A percentile compares a stretch with the other conserved stretches of the same genome.
phyloP scores from a whole-genome alignment of 345 rosid genomes.

The Trapa incisa region DNA sequence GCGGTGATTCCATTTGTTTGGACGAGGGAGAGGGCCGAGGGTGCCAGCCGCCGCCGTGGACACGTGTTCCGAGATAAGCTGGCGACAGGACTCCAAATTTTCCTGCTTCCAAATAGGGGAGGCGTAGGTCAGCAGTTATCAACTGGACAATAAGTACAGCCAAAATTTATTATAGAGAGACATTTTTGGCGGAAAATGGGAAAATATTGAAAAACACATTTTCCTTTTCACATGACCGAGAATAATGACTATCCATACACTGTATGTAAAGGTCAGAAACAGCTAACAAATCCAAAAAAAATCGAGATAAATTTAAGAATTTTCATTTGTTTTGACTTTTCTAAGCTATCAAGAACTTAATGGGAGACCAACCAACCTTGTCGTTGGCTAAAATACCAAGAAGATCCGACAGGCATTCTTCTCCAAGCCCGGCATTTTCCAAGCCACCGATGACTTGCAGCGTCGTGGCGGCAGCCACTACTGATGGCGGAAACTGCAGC shows the following conservation, averaged over 20 bases:
- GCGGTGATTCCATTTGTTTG: background rate
- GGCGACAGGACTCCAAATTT: conserved; percentile 31
- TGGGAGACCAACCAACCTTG: conserved; percentile 20
- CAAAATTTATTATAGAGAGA: background rate
- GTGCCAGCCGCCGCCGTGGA: conserved; percentile 7
- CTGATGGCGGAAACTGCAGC: conserved; percentile 37
- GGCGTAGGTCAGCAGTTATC: conserved; percentile 1
- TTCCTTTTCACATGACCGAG: no score
- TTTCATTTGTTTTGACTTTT: no score
- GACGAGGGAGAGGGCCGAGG: background rate
- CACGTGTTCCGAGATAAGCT: conserved; percentile 28
- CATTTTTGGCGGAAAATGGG: no score
- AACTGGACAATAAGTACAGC: background rate
- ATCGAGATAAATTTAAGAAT: no score
- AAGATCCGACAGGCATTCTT: conserved; percentile 29
- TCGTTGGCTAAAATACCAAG: conserved; percentile 35
- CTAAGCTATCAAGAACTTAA: no score
- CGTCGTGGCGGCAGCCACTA: conserved; percentile 46
- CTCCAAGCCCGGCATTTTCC: conserved; percentile 25
- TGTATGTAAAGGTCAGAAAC: no score
- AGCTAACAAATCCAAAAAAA: no score
- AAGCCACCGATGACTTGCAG: conserved; percentile 30
- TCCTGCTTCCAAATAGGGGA: conserved; percentile 23
- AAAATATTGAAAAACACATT: no score
- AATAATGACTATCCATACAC: no score